Evolutionary conservation across 305 asterid genomes (phyloP).

Genomic region (Rubia balearica): DNA sequence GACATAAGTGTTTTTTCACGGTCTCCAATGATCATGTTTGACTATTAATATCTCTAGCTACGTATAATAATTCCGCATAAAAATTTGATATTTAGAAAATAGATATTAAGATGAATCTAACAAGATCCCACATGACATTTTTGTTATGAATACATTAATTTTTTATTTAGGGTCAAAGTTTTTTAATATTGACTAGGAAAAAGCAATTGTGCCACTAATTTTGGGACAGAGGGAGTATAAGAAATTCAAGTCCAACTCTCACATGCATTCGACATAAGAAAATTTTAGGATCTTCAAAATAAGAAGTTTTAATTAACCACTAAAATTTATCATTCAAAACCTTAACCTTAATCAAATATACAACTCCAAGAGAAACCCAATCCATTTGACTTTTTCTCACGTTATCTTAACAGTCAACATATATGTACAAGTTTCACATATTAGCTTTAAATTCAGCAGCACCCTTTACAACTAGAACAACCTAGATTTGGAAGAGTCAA

Average conservation of each 20-base stretch:
- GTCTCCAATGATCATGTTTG: too few species aligned
- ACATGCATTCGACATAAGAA: background rate
- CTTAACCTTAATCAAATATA: background rate
- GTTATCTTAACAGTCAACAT: background rate
- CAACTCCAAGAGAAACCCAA: background rate
- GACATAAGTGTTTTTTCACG: too few species aligned
- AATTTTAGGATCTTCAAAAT: background rate
- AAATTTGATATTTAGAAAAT: too few species aligned
- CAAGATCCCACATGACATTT: too few species aligned
- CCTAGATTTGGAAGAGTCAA: background rate
- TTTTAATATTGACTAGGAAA: too few species aligned
- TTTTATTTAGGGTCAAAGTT: too few species aligned
- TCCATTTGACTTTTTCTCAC: background rate
- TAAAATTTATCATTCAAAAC: background rate
- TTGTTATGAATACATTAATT: too few species aligned
- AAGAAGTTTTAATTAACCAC: background rate
- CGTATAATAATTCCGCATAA: too few species aligned
- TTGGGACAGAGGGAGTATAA: too few species aligned
- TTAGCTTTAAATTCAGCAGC: background rate
- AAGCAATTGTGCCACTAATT: too few species aligned
- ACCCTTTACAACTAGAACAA: background rate
- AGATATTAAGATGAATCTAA: too few species aligned
- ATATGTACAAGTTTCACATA: background rate
- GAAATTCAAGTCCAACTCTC: background rate
- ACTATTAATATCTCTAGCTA: too few species aligned